Evolutionary conservation across 2,329 filamentous ascomycete genomes (phyloP).

Genomic region (Pyrenophora tritici-repentis): DNA sequence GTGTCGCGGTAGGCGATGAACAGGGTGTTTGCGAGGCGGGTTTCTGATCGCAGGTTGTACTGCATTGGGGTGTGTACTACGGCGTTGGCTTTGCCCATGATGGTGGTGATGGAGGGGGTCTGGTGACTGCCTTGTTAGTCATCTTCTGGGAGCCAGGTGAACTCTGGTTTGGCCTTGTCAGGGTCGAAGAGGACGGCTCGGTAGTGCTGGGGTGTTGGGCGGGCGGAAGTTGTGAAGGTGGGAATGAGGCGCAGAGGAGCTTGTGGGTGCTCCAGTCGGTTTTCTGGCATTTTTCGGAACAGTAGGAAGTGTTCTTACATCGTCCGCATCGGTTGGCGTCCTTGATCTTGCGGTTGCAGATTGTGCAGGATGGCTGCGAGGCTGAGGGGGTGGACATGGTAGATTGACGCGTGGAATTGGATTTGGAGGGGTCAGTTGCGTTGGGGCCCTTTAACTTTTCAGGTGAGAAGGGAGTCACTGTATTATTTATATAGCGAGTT

Average conservation of each 20-base stretch:
- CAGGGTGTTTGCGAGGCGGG: not conserved
- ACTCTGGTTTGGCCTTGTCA: not conserved
- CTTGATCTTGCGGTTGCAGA: not conserved
- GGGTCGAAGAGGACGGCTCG: not conserved
- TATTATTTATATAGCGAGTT: no score
- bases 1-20: not conserved
- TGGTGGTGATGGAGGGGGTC: not conserved
- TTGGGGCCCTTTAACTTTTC: no score
- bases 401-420: not conserved
- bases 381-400: not conserved
- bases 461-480: no score
- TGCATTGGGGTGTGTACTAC: not conserved
- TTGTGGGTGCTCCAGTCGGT: not conserved
- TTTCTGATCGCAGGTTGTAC: not conserved
- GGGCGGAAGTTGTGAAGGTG: not conserved
- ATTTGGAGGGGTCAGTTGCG: not conserved
- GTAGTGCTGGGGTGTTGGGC: not conserved
- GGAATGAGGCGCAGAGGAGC: not conserved
- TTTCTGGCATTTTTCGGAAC: not conserved
- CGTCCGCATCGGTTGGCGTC: not conserved
- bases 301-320: not conserved
- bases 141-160: not conserved
- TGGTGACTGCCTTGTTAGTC: not conserved
- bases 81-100: not conserved
- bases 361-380: not conserved